These are phyloP conservation scores for Inonotus hispidus DNA, from an alignment of 1,284 basidiomycete species.

Conservation along the genomic window DNA sequence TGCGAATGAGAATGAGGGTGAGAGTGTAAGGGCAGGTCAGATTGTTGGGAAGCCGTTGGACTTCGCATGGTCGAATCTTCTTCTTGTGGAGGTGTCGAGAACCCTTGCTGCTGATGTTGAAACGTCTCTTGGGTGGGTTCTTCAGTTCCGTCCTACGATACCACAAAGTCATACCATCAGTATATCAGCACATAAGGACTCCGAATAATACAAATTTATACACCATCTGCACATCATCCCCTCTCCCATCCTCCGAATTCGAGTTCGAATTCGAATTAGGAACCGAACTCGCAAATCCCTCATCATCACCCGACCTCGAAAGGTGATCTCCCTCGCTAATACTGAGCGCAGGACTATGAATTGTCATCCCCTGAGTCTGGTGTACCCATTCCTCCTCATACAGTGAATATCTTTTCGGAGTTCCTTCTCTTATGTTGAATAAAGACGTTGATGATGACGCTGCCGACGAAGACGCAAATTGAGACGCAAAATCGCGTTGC, in stretches of 20 bases:
- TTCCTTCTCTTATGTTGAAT: neutral
- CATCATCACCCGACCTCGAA: neutral
- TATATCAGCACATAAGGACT: neutral
- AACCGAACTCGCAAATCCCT: neutral
- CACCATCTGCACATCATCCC: constrained; percentile 11
- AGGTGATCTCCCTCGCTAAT: neutral
- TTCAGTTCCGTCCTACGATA: no score
- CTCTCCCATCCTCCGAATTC: neutral
- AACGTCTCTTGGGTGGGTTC: no score
- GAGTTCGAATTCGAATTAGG: no score
- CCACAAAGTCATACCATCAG: neutral
- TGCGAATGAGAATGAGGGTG: neutral
- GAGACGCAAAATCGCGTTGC: neutral
- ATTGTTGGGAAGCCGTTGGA: neutral
- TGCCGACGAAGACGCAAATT: neutral
- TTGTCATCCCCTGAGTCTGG: constrained; percentile 13
- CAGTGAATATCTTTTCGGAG: neutral
- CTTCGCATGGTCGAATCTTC: neutral
- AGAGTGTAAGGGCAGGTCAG: neutral
- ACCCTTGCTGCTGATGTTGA: neutral
- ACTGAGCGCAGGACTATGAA: constrained; percentile 7
- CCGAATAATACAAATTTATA: neutral
- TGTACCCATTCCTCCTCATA: constrained; percentile 15
- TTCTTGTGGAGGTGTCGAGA: neutral
- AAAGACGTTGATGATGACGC: no score